A percentile compares a stretch with the other conserved stretches of the same genome.
These are phyloP conservation scores for Phylloporus sp. DNA, from an alignment of 768 basidiomycete genomes.

Conservation along the genomic window DNA sequence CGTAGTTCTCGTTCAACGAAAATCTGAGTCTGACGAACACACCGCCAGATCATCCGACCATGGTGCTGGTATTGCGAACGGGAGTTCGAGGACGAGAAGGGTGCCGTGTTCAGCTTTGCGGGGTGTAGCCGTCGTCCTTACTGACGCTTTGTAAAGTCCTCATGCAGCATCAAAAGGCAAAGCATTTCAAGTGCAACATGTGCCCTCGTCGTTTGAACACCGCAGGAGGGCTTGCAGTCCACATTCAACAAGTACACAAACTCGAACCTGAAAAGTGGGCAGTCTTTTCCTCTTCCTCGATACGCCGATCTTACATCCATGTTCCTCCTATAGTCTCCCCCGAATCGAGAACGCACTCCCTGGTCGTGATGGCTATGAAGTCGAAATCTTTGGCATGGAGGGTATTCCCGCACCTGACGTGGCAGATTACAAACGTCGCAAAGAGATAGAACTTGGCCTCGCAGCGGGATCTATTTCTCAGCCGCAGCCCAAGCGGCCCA, in stretches of 20 bases:
- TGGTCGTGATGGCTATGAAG: conserved; percentile 94
- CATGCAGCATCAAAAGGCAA: conserved; percentile 99
- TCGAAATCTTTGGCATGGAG: conserved; percentile 99
- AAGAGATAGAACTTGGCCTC: conserved; percentile 90
- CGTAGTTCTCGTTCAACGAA: too few species aligned
- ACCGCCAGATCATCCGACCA: conserved; percentile 70
- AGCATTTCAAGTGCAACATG: conserved; percentile 97
- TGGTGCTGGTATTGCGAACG: conserved; percentile 99
- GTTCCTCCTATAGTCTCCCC: conserved; percentile 46
- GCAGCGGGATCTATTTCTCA: conserved; percentile 77
- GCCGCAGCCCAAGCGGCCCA: conserved; percentile 75
- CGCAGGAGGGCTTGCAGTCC: conserved; percentile 95
- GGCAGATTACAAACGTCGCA: conserved; percentile 92
- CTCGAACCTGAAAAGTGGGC: conserved; percentile 80
- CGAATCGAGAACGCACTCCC: conserved; percentile 96
- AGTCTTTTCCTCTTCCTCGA: not conserved
- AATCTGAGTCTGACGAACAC: conserved; percentile 6
- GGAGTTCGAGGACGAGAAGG: conserved; percentile 99
- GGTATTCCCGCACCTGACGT: conserved; percentile 93
- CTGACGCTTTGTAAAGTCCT: conserved; percentile 52
- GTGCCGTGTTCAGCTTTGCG: conserved; percentile 36
- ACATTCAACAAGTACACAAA: conserved; percentile 98
- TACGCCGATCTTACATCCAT: conserved; percentile 9
- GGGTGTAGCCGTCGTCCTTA: not conserved
- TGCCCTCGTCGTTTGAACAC: conserved; percentile 95